Evolutionary conservation across 345 rosid genomes (phyloP).

Genomic region (Brassica juncea): DNA sequence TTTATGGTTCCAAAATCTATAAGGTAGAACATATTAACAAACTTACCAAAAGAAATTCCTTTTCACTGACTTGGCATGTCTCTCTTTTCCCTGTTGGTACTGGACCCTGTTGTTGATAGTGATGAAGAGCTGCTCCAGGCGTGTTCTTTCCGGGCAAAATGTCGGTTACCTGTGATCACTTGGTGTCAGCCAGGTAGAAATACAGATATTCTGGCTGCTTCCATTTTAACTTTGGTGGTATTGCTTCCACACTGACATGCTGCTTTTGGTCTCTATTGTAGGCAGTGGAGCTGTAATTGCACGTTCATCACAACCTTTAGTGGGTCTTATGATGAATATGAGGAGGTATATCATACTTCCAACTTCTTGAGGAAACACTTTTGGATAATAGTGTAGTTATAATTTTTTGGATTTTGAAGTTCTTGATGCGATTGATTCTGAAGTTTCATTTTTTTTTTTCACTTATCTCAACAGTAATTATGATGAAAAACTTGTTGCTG

Average conservation of each 20-base stretch:
- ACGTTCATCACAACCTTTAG: constrained; percentile 96
- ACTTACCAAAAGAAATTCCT: neutral
- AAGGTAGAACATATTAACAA: constrained; percentile 47
- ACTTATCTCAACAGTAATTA: constrained; percentile 56
- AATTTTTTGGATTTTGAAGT: constrained; percentile 25
- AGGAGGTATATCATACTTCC: constrained; percentile 63
- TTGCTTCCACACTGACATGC: constrained; percentile 27
- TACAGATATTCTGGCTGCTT: constrained; percentile 13
- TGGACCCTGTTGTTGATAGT: constrained; percentile 51
- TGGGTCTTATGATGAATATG: constrained; percentile 96
- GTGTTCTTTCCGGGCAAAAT: constrained; percentile 80
- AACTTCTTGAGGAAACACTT: neutral
- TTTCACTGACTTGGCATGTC: no score
- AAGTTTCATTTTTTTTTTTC: constrained; percentile 20
- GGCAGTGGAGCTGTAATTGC: constrained; percentile 94
- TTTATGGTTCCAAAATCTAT: constrained; percentile 80
- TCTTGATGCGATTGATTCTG: constrained; percentile 8
- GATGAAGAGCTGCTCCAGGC: constrained; percentile 88
- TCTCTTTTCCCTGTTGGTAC: no score
- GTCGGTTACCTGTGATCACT: constrained; percentile 85
- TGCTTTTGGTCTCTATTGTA: constrained; percentile 40
- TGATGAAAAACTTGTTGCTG: constrained; percentile 96
- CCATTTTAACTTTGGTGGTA: constrained; percentile 15
- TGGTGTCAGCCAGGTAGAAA: constrained; percentile 91
- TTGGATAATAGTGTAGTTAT: constrained; percentile 17